Evolutionary conservation across 2,329 filamentous ascomycete species (phyloP).

Genomic region (Biscogniauxia sp.): DNA sequence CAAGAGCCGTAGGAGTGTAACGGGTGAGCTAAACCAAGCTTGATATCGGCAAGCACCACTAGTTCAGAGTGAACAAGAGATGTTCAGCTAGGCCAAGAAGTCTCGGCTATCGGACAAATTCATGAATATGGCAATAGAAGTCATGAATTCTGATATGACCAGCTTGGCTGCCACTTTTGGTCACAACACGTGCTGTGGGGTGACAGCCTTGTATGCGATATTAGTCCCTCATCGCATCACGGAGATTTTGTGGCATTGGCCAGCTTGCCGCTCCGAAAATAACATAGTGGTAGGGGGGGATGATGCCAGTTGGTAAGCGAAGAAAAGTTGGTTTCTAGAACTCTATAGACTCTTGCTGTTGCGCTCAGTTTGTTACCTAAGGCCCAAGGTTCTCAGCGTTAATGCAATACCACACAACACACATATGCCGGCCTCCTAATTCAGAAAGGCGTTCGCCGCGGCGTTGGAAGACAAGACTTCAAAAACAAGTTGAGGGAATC

Average conservation of each 20-base stretch:
- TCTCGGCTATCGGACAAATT: neutral
- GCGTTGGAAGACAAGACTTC: neutral
- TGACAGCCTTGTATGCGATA: neutral
- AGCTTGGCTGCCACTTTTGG: neutral
- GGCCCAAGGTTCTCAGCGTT: neutral
- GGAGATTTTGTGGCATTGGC: neutral
- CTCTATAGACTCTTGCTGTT: neutral
- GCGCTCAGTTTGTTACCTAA: neutral
- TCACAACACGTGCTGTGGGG: neutral
- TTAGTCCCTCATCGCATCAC: neutral
- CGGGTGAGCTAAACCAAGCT: conserved; percentile 2
- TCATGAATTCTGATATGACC: neutral
- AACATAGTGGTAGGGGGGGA: neutral
- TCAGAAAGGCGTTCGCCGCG: neutral
- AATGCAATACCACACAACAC: neutral
- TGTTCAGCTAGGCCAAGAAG: neutral
- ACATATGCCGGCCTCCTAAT: neutral
- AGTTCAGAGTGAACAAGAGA: neutral
- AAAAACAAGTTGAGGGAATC: neutral
- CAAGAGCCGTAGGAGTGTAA: conserved; percentile 10
- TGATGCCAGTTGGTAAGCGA: neutral
- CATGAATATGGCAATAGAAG: neutral
- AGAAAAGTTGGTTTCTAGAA: neutral
- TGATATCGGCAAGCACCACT: neutral
- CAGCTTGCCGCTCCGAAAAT: neutral